phyloP scores from a whole-genome alignment of 257 asterid genomes.

The Solanum gracilifrons region DNA sequence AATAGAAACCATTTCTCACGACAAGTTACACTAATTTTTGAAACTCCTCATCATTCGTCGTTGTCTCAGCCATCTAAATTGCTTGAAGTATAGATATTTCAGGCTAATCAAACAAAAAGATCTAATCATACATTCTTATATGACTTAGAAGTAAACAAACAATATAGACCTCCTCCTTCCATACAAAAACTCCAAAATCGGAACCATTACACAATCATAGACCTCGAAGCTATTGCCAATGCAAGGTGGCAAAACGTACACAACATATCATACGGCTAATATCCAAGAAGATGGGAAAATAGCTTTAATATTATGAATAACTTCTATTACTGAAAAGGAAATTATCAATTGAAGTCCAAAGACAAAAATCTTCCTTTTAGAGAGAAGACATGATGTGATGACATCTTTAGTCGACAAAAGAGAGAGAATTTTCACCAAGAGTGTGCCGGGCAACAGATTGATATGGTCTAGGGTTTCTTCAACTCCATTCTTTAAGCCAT shows the following conservation, averaged over 20 bases:
- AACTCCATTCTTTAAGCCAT: too few species aligned
- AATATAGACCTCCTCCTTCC: not conserved
- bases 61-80: too few species aligned
- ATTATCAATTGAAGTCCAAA: not conserved
- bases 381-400: not conserved
- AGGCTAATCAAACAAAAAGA: too few species aligned
- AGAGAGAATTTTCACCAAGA: too few species aligned
- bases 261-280: not conserved
- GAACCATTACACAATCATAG: not conserved
- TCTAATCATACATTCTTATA: too few species aligned
- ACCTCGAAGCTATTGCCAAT: not conserved
- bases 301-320: too few species aligned
- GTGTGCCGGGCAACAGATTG: too few species aligned
- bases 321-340: not conserved
- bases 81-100: too few species aligned
- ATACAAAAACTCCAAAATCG: not conserved
- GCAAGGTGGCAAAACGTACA: not conserved
- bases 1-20: too few species aligned
- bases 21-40: too few species aligned
- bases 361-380: not conserved
- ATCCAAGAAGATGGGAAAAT: not conserved
- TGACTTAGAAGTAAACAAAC: not conserved
- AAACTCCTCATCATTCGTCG: too few species aligned
- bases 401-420: not conserved
- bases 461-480: too few species aligned